phyloP scores from a whole-genome alignment of 2,329 filamentous ascomycete genomes.

The Paecilomyces niveus region DNA sequence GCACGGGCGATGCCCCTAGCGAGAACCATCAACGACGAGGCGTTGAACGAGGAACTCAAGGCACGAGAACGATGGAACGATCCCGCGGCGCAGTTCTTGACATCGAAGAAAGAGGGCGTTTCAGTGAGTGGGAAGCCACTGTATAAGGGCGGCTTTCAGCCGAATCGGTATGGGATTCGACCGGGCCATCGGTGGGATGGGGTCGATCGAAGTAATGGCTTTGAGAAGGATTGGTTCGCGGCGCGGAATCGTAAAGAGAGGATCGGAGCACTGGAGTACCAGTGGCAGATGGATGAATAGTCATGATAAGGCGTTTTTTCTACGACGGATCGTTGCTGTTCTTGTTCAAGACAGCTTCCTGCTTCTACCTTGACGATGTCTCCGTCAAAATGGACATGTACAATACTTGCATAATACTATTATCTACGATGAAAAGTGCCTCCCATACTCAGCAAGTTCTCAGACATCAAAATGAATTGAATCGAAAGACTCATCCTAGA shows the following conservation, averaged over 20 bases:
- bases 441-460: neutral
- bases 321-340: too few species aligned
- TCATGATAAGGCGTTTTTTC: neutral
- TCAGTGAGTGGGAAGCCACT: slow-evolving; percentile 52
- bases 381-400: neutral
- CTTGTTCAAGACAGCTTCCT: too few species aligned
- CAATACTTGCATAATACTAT: neutral
- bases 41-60: slow-evolving; percentile 77
- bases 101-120: slow-evolving; percentile 38
- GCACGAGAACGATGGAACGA: slow-evolving; percentile 82
- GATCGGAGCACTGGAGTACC: slow-evolving; percentile 74
- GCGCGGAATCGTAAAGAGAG: slow-evolving; percentile 71
- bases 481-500: too few species aligned
- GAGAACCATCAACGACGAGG: slow-evolving; percentile 72
- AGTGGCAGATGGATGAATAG: slow-evolving; percentile 94
- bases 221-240: slow-evolving; percentile 88
- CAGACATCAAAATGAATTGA: neutral
- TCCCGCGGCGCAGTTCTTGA: slow-evolving; percentile 76
- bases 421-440: neutral
- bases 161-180: slow-evolving; percentile 88
- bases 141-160: slow-evolving; percentile 73
- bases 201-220: slow-evolving; percentile 87
- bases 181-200: slow-evolving; percentile 96
- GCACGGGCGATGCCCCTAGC: slow-evolving; percentile 77
- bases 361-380: neutral